Evolutionary conservation across 306 rosid species (phyloP), one percentile per base, ranked within the genome.

Genomic region (Cucurbita maxima): DNA sequence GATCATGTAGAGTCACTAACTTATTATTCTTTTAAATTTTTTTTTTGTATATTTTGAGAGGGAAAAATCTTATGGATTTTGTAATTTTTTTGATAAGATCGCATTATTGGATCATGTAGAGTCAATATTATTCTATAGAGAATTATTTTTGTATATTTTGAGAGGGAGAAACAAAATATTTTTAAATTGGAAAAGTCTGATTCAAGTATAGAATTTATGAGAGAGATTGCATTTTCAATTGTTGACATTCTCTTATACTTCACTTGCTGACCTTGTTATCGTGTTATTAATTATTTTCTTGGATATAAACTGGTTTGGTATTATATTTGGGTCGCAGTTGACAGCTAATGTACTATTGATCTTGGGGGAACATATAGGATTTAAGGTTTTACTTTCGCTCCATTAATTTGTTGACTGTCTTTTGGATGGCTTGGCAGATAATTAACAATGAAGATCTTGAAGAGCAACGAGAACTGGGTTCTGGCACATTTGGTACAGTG

Each of bases 371-470:
- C 56, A 45, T 67, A 1, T 45, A 45, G 56, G 41, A 67, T 22
- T 67, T 67, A 44, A 45, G 54, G 19, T 30, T 30, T 67, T 67
- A 43, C 37, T 18, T 4, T 5, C 72, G 37, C 72, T 43, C 36
- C 53, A 19, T 70, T 70, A 30, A 9, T 48, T 70, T 70, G 25
- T 30, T 61, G 40, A 41, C 61, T 14, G 71, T 75, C 59, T 73
- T 80, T 63, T 61, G 79, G 60, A 75, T 81, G 68, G 38, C 55
- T 57, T 66, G 53, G 12, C 77, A 90, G 96, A 81, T 86, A 60
- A 90, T 90, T 71, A 84, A 83, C 79, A 90, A 90, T 81, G 92
- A 86, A 10, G 96, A 90, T 86, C 96, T 90, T 82, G 96, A 90
- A 84, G 96, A 90, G 79, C 83, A 86, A 74, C 81, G 41, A 81